phyloP scores from a whole-genome alignment of 1,284 basidiomycete species.

The Exobasidium rhododendri region DNA sequence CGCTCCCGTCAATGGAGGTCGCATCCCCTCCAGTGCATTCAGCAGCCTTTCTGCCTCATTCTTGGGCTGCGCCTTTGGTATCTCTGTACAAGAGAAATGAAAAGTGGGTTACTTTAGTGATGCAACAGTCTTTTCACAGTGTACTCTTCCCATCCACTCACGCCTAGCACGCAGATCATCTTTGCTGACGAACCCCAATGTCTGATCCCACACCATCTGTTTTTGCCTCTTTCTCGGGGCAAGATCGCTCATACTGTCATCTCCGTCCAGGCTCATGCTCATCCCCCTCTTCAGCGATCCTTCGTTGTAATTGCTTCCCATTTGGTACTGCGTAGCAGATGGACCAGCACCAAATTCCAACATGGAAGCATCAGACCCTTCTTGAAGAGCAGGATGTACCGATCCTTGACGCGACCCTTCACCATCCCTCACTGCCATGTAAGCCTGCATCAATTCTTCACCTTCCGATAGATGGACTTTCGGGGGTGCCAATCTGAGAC shows the following conservation, averaged over 20 bases:
- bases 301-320: background rate
- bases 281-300: constrained; percentile 2
- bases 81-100: constrained; percentile 8
- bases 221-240: constrained; percentile 35
- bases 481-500: constrained; percentile 37
- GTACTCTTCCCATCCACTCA: no score
- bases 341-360: constrained; percentile 14
- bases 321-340: constrained; percentile 1
- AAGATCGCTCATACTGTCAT: constrained; percentile 9
- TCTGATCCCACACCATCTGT: constrained; percentile 45
- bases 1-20: constrained; percentile 47
- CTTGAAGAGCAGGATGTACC: constrained; percentile 15
- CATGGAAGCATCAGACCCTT: constrained; percentile 23
- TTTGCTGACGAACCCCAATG: constrained; percentile 45
- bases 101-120: no score
- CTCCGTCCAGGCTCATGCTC: constrained; percentile 12
- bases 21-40: constrained; percentile 54
- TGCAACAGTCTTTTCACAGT: no score
- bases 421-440: constrained; percentile 23
- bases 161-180: constrained; percentile 40
- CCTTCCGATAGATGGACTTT: constrained; percentile 24
- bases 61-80: constrained; percentile 47
- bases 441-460: constrained; percentile 41
- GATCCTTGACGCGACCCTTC: constrained; percentile 15
- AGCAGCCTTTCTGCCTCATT: constrained; percentile 57